Evolutionary conservation across 768 basidiomycete species (phyloP), one percentile per base, ranked within the genome.

Genomic region (Suillus hirtellus): DNA sequence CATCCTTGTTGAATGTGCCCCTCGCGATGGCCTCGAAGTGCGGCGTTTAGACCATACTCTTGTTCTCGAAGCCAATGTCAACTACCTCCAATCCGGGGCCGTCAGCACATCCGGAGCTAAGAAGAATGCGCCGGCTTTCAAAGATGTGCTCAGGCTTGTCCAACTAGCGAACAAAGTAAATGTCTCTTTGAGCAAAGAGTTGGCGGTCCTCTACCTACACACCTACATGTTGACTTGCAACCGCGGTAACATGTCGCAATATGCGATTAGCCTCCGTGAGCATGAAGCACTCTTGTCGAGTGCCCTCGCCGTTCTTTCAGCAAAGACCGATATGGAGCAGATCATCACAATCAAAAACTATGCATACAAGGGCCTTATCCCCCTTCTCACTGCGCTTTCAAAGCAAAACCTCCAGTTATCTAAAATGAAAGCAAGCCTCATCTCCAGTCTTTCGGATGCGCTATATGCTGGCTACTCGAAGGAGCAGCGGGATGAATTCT

Each of bases 271-370:
- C 1, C 3, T 66, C 0, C 65, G 72, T 8, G 85, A 87, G 44
- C 83, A 85, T 77, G 80, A 81, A 47, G 59, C 64, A 2, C 69
- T 80, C 8, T 66, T 89, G 19, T 66, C 82, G 1, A 78, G 77
- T 35, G 79, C 81, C 8, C 67, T 72, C 14, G 75, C 76, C 6
- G 63, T 68, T n/a, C 63, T 72, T 8, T 66, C 74, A 10, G 73
- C 69, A 9, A 61, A 68, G 2, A 27, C 65, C 4, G 52, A 72
- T 17, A 3, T 34, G 47, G 53, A 59, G 11, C 64, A 63, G 11
- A 50, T 35, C 19, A 49, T 43, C 64, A 59, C 63, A 12, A 53
- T 77, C 8, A 68, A 71, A 8, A 66, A 69, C 31, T 76, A 71
- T 49, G 68, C 77, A 7, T 83, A 79, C 69, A 65, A 70, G 14